Conservation (phyloP, 148 eudicot species). For the Camellia japonica region DNA sequence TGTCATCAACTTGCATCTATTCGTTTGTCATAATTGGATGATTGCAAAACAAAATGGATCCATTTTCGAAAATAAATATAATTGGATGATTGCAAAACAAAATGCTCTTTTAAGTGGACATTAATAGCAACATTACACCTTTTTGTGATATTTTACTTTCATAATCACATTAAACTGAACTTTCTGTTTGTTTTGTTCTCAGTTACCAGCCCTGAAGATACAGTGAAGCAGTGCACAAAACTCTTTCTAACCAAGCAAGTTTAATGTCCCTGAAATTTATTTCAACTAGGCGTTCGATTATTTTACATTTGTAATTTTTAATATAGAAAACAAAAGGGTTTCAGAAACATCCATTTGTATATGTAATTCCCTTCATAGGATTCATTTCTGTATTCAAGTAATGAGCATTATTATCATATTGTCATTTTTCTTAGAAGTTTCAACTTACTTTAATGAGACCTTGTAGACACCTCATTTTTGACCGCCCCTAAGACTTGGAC, state of each 20-base stretch:
- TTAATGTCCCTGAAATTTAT: conserved; percentile 17
- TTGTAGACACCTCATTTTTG: too few relatives aligned
- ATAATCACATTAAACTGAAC: neutral
- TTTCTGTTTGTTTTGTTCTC: conserved; percentile 16
- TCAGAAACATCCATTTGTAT: conserved; percentile 1
- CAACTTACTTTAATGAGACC: neutral
- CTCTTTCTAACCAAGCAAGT: conserved; percentile 58
- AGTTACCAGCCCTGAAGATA: conserved; percentile 95
- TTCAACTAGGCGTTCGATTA: neutral
- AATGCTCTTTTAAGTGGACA: neutral
- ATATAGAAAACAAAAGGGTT: neutral
- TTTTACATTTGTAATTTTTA: conserved; percentile 17
- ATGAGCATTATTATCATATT: neutral
- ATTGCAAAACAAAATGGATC: neutral
- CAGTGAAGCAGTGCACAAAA: conserved; percentile 61
- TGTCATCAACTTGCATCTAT: neutral
- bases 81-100: neutral
- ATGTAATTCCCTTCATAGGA: neutral
- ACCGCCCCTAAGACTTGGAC: too few relatives aligned
- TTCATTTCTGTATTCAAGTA: neutral
- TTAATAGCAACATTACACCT: neutral
- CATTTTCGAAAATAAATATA: neutral
- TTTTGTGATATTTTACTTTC: neutral
- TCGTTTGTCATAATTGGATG: neutral
- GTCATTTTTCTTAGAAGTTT: neutral